A percentile compares a stretch with the other conserved stretches of the same genome.
Conservation (phyloP, 768 basidiomycete species). For the Boletus sp. region DNA sequence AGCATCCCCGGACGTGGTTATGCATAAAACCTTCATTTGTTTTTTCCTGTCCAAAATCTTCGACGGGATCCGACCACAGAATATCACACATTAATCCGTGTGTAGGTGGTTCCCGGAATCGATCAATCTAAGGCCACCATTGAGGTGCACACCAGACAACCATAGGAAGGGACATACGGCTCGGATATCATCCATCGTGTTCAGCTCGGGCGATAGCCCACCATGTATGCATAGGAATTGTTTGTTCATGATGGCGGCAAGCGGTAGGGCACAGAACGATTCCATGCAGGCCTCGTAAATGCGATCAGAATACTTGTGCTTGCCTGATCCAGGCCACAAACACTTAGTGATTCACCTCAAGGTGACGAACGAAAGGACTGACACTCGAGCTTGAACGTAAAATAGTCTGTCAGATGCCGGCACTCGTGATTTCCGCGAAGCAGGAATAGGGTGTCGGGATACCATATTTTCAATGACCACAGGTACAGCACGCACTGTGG, state of each 20-base stretch:
- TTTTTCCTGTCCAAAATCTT: slow-evolving; percentile 96
- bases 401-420: slow-evolving; percentile 96
- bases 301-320: slow-evolving; percentile 97
- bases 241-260: slow-evolving; percentile 99
- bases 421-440: slow-evolving; percentile 99
- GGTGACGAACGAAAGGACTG: slow-evolving; percentile 30
- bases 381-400: slow-evolving; percentile 99
- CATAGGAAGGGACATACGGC: slow-evolving; percentile 46
- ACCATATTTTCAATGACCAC: slow-evolving; percentile 99
- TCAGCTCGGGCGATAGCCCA: slow-evolving; percentile 90
- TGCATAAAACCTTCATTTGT: slow-evolving; percentile 87
- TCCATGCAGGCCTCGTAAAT: slow-evolving; percentile 99
- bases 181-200: slow-evolving; percentile 93
- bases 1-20: slow-evolving; percentile 96
- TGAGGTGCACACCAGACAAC: neutral
- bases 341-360: slow-evolving; percentile 3
- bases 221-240: slow-evolving; percentile 99
- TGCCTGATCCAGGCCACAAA: slow-evolving; percentile 51
- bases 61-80: slow-evolving; percentile 96
- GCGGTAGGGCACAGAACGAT: slow-evolving; percentile 90
- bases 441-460: slow-evolving; percentile 93
- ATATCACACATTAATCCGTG: slow-evolving; percentile 98
- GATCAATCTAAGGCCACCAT: slow-evolving; percentile 66
- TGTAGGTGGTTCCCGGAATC: slow-evolving; percentile 97
- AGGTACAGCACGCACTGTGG: slow-evolving; percentile 91